Evolutionary conservation across 352 stramenopile genomes (phyloP), one percentile per base, ranked within the genome.

Genomic region (Phytophthora meadii): DNA sequence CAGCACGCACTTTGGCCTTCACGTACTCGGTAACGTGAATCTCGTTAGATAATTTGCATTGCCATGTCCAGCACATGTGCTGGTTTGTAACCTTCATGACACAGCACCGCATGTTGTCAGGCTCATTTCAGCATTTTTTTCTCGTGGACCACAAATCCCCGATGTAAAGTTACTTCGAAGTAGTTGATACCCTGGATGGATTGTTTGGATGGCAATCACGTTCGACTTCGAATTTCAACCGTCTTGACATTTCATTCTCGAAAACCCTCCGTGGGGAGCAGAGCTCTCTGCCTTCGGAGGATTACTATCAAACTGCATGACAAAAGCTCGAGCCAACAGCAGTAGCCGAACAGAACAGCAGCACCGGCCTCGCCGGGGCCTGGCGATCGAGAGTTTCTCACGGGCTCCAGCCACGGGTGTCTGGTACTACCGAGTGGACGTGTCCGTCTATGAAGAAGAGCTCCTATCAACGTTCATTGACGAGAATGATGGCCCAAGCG

Each of bases 371-470:
- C 73, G 60, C 40, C 78, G 78, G 9, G 47, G 46, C 5, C 68
- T 90, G 11, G 72, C 61, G 57, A 78, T 90, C 59, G 71, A 82
- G 36, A 70, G 77, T 42, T 87, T 83, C 79, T 73, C 79, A 37
- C 70, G 74, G 24, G 73, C 68, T 9, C 52, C 77, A 34, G 47
- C 45, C 47, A 79, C 76, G 1, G 74, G 83, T 53, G 77, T 92
- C 12, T 92, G 79, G 77, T 92, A 84, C 61, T 92, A 90, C 59
- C 83, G 78, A 48, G 76, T 92, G 22, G 81, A 90, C 65, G 82
- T 92, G 24, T 65, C 75, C 22, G 58, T 68, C 25, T 70, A 74
- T 40, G 25, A 62, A 6, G 41, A 65, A 34, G 52, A 61, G 36
- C 28, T 62, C 14, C 24, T 54, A 9, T 62, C 54, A 25, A 68